Percentiles rank a stretch among this genome's conserved stretches.
These are phyloP conservation scores for Penicillium sp. DNA, from an alignment of 2,329 filamentous ascomycete species.

Conservation along the genomic window DNA sequence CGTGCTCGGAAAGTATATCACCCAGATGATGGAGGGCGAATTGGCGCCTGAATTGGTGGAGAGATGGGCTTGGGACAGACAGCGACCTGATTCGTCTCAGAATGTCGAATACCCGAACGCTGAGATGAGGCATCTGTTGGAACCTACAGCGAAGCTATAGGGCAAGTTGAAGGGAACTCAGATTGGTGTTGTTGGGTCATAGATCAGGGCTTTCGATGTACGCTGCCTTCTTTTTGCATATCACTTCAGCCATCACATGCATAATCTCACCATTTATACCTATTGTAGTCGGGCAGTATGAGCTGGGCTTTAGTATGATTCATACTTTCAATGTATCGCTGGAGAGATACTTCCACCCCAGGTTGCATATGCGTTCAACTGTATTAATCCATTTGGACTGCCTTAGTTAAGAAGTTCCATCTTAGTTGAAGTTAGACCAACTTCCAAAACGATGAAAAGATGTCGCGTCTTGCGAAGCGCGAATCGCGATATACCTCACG, in stretches of 20 bases:
- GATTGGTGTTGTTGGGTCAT: not conserved
- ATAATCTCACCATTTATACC: not conserved
- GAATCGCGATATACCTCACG: no score
- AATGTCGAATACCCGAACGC: conserved; percentile 57
- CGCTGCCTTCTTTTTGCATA: not conserved
- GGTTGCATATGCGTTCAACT: no score
- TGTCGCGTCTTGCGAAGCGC: no score
- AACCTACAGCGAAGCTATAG: conserved; percentile 33
- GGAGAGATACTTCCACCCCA: no score
- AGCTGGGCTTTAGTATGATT: not conserved
- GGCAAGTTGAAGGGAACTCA: not conserved
- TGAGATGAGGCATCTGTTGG: conserved; percentile 55
- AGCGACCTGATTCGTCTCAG: conserved; percentile 51
- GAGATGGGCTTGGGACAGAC: conserved; percentile 48
- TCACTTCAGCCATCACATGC: not conserved
- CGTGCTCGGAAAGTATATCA: conserved; percentile 31
- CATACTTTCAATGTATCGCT: no score
- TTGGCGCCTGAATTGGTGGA: conserved; percentile 23
- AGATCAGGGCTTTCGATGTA: not conserved
- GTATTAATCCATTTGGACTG: no score
- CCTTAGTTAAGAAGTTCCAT: no score
- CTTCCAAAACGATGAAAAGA: no score
- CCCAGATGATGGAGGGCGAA: conserved; percentile 28
- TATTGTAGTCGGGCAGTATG: not conserved
- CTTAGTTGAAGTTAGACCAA: no score